phyloP scores from a whole-genome alignment of 1,284 basidiomycete species.

The Puccinia sorghi region DNA sequence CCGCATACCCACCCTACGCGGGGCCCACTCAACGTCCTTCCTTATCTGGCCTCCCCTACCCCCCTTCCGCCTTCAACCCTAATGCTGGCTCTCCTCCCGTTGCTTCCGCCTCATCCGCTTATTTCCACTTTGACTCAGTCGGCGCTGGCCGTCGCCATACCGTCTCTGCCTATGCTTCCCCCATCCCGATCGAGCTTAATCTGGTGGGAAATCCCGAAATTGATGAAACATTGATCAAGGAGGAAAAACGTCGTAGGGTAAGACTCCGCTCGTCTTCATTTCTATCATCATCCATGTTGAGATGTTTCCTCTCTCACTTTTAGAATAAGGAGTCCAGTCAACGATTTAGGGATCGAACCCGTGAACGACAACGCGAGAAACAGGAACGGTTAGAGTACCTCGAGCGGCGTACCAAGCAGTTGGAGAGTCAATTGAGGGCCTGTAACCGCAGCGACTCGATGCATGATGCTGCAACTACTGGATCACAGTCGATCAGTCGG shows the following conservation, averaged over 20 bases:
- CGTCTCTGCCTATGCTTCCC: conserved; percentile 34
- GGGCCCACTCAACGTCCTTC: not conserved
- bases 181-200: conserved; percentile 21
- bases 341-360: conserved; percentile 45
- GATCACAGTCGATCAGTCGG: no score
- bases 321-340: conserved; percentile 49
- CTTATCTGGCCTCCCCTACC: conserved; percentile 9
- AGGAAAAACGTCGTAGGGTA: conserved; percentile 41
- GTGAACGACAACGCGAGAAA: conserved; percentile 46
- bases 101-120: conserved; percentile 14
- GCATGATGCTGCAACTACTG: not conserved
- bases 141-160: conserved; percentile 37
- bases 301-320: not conserved
- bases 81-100: conserved; percentile 43
- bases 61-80: conserved; percentile 41
- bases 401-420: conserved; percentile 29
- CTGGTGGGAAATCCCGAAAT: conserved; percentile 22
- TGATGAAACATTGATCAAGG: conserved; percentile 36
- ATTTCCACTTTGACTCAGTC: conserved; percentile 13
- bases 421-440: conserved; percentile 17
- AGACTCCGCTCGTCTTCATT: not conserved
- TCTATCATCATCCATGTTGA: not conserved
- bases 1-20: conserved; percentile 6
- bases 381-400: conserved; percentile 41
- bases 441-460: not conserved